Percentiles rank a stretch among this genome's conserved stretches.
phyloP scores from a whole-genome alignment of 257 asterid species.

The Osmanthus fragrans region DNA sequence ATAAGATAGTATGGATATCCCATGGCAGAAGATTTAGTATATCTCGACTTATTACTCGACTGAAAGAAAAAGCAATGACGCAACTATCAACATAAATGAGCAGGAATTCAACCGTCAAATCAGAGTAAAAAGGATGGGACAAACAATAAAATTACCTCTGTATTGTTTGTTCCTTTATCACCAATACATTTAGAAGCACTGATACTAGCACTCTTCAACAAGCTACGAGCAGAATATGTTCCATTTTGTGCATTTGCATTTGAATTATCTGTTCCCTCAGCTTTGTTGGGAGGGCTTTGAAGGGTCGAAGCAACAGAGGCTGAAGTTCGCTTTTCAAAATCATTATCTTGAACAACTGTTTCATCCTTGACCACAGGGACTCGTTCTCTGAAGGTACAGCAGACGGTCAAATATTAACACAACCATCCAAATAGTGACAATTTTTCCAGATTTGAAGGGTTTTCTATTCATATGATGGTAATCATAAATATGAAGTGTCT shows the following conservation, averaged over 20 bases:
- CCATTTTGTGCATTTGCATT: conserved; percentile 37
- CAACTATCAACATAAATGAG: no score
- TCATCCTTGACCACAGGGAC: conserved; percentile 78
- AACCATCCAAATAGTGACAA: no score
- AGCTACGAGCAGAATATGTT: conserved; percentile 69
- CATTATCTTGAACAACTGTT: conserved; percentile 35
- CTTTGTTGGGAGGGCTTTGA: conserved; percentile 55
- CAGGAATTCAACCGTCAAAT: not conserved
- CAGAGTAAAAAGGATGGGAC: not conserved
- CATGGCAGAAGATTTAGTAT: no score
- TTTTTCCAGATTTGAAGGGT: not conserved
- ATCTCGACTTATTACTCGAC: no score
- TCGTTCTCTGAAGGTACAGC: conserved; percentile 62
- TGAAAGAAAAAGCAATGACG: no score
- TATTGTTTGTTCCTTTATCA: conserved; percentile 48
- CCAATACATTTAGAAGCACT: conserved; percentile 86
- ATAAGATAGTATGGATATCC: no score
- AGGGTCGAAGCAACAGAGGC: conserved; percentile 70
- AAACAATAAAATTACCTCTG: conserved; percentile 52
- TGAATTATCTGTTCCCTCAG: conserved; percentile 42
- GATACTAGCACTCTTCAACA: conserved; percentile 92
- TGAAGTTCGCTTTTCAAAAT: conserved; percentile 58
- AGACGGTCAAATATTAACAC: not conserved
- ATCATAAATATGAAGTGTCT: no score
- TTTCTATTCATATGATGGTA: no score